Conservation (phyloP, 2,329 filamentous ascomycete species). For the Chaetomiaceae sp. region DNA sequence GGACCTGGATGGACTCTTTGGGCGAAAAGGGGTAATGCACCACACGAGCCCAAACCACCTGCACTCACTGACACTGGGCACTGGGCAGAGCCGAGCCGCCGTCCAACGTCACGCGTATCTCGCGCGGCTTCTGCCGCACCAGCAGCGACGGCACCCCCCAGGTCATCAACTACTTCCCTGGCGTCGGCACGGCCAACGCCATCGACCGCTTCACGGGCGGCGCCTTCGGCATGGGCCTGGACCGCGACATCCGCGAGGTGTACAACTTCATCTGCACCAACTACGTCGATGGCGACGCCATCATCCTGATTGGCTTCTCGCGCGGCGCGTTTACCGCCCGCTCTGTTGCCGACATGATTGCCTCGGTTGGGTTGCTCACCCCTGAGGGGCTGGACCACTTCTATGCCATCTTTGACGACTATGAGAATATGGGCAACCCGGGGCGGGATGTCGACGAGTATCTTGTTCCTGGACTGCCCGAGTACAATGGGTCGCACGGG, state of each 20-base stretch:
- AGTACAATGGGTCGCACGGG: slow-evolving; percentile 28
- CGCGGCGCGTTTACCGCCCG: slow-evolving; percentile 39
- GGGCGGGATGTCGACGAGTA: slow-evolving; percentile 24
- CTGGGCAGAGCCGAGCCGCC: slow-evolving; percentile 20
- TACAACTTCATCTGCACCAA: slow-evolving; percentile 39
- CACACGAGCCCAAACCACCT: no score
- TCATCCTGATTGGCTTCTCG: slow-evolving; percentile 38
- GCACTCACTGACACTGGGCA: no score
- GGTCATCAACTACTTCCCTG: slow-evolving; percentile 32
- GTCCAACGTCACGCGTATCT: slow-evolving; percentile 31
- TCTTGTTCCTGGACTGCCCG: slow-evolving; percentile 24
- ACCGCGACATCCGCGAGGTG: slow-evolving; percentile 33
- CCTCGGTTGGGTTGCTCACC: slow-evolving; percentile 39
- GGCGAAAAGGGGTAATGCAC: slow-evolving; percentile 25
- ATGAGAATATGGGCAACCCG: slow-evolving; percentile 31
- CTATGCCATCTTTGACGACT: slow-evolving; percentile 39
- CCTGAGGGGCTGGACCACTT: slow-evolving; percentile 40
- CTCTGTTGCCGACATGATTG: slow-evolving; percentile 37
- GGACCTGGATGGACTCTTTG: slow-evolving; percentile 34
- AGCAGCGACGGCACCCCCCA: slow-evolving; percentile 29
- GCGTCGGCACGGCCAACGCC: slow-evolving; percentile 30
- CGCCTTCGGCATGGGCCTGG: slow-evolving; percentile 32
- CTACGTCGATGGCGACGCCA: slow-evolving; percentile 35
- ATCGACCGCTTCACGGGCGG: slow-evolving; percentile 32
- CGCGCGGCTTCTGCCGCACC: slow-evolving; percentile 27